phyloP scores from a whole-genome alignment of 148 eudicot genomes.

The Rhododendron ferrugineum region DNA sequence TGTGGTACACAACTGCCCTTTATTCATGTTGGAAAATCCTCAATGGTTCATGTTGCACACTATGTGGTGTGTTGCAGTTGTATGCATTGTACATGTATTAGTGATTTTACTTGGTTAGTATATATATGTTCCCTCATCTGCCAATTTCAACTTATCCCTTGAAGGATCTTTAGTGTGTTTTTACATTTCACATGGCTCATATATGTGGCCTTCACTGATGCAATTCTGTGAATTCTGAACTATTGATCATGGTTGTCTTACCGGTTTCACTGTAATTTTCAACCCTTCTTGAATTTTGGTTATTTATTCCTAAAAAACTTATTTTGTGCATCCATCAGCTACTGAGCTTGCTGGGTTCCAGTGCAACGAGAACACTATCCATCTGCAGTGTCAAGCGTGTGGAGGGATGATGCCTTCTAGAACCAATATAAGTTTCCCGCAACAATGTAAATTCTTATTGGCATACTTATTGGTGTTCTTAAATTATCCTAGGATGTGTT shows the following conservation, averaged over 20 bases:
- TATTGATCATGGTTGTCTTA: neutral
- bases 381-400: conserved; percentile 85
- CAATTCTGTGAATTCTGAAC: neutral
- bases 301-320: neutral
- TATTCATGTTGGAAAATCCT: neutral
- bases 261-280: neutral
- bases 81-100: neutral
- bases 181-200: neutral
- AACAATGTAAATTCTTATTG: conserved; percentile 51
- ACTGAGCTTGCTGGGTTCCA: conserved; percentile 52
- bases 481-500: neutral
- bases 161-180: neutral
- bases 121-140: neutral
- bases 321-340: conserved; percentile 30
- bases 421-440: conserved; percentile 48
- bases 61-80: neutral
- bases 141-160: neutral
- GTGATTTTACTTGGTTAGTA: neutral
- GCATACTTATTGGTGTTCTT: neutral
- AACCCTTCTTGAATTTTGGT: neutral
- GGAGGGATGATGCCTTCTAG: conserved; percentile 98
- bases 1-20: conserved; percentile 52
- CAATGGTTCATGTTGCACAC: neutral
- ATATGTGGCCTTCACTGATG: neutral
- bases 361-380: conserved; percentile 60